These are phyloP conservation scores for Cucurbita argyrosperma DNA, from an alignment of 306 rosid genomes.

Conservation along the genomic window DNA sequence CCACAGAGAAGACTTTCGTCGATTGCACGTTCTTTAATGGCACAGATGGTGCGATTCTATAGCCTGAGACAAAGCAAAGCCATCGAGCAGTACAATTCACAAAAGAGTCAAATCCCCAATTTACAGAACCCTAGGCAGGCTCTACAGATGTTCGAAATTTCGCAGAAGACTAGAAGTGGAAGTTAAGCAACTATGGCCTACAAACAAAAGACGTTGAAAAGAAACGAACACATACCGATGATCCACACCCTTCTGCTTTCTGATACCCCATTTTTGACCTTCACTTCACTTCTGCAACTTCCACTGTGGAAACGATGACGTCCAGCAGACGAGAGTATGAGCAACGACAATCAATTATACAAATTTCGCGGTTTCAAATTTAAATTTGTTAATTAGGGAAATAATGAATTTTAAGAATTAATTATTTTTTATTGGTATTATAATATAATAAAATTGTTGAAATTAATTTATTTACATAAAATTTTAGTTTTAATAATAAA, in stretches of 20 bases:
- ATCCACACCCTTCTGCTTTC: not conserved
- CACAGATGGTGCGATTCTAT: not conserved
- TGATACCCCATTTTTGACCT: not conserved
- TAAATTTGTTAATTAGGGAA: too few species aligned
- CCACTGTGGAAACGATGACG: not conserved
- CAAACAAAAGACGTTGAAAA: not conserved
- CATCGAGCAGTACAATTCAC: slow-evolving; percentile 2
- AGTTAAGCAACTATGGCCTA: not conserved
- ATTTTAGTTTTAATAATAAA: too few species aligned
- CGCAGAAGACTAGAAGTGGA: not conserved
- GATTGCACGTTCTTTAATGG: not conserved
- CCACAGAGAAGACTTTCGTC: not conserved
- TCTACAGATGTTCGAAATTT: not conserved
- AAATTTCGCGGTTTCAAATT: not conserved
- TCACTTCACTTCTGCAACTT: not conserved
- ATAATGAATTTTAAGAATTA: too few species aligned
- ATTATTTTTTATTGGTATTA: too few species aligned
- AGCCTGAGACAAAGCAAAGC: not conserved
- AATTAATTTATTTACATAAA: too few species aligned
- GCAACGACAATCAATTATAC: not conserved
- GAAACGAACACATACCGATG: not conserved
- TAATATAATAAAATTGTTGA: too few species aligned
- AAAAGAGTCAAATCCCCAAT: not conserved
- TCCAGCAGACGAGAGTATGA: not conserved
- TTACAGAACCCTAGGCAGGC: not conserved